Evolutionary conservation across 148 eudicot genomes (phyloP).

Genomic region (Heliosperma pusillum): DNA sequence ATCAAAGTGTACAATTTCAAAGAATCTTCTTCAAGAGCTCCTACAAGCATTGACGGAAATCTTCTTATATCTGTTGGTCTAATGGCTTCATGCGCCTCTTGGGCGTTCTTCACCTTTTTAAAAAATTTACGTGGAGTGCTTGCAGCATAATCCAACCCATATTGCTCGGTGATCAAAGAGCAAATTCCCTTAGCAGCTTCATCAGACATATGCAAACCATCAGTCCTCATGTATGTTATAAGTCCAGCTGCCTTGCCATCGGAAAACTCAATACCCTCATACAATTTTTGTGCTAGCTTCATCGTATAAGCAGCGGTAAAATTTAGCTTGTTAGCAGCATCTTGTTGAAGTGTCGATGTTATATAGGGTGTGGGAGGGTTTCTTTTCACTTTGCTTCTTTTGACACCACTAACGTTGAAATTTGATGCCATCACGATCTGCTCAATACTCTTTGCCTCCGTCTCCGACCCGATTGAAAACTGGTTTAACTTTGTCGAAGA

Average conservation of each 20-base stretch:
- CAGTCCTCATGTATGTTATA: slow-evolving; percentile 96
- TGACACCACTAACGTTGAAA: slow-evolving; percentile 51
- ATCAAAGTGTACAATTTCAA: slow-evolving; percentile 76
- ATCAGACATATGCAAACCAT: slow-evolving; percentile 84
- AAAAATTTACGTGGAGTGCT: slow-evolving; percentile 59
- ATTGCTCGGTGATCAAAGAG: slow-evolving; percentile 57
- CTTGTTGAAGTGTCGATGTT: slow-evolving; percentile 97
- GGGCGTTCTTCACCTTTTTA: slow-evolving; percentile 92
- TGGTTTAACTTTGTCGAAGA: slow-evolving; percentile 60
- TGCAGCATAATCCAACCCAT: slow-evolving; percentile 58
- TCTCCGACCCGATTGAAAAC: slow-evolving; percentile 54
- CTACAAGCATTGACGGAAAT: slow-evolving; percentile 62
- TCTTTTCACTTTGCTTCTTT: slow-evolving; percentile 48
- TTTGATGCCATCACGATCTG: slow-evolving; percentile 40
- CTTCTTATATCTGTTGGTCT: slow-evolving; percentile 80
- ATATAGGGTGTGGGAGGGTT: slow-evolving; percentile 83
- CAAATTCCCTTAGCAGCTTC: slow-evolving; percentile 67
- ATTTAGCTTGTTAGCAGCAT: slow-evolving; percentile 84
- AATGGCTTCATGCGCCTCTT: slow-evolving; percentile 99
- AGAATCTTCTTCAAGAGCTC: slow-evolving; percentile 72
- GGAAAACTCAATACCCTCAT: slow-evolving; percentile 72
- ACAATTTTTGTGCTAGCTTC: slow-evolving; percentile 93
- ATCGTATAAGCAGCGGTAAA: slow-evolving; percentile 73
- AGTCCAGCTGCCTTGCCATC: slow-evolving; percentile 64
- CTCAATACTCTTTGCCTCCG: slow-evolving; percentile 58